phyloP scores from a whole-genome alignment of 257 asterid genomes.

The Petunia axillaris region DNA sequence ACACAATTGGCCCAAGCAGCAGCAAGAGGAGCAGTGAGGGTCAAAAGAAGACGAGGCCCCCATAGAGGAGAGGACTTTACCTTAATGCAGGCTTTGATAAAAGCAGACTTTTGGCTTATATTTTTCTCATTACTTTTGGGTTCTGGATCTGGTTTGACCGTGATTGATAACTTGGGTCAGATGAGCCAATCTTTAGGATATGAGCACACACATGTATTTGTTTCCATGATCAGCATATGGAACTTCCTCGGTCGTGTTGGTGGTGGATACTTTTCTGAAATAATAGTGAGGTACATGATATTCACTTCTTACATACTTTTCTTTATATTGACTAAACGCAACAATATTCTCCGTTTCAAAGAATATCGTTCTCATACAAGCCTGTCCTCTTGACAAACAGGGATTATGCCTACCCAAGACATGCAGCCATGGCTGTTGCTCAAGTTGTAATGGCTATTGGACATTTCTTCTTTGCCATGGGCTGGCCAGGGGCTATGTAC shows the following conservation, averaged over 20 bases:
- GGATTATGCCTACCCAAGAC: constrained; percentile 90
- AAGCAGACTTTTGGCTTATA: constrained; percentile 59
- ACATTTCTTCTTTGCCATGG: constrained; percentile 85
- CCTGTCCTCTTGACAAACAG: constrained; percentile 42
- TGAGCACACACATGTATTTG: constrained; percentile 54
- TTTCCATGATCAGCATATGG: constrained; percentile 66
- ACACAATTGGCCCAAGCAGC: constrained; percentile 53
- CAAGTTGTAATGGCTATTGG: constrained; percentile 83
- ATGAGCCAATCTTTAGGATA: constrained; percentile 61
- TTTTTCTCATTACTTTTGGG: constrained; percentile 56
- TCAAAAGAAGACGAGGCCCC: constrained; percentile 55
- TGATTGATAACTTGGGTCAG: constrained; percentile 61
- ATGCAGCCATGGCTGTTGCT: constrained; percentile 70
- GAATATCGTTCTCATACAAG: constrained; percentile 26
- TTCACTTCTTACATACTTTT: neutral
- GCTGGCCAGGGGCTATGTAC: constrained; percentile 92
- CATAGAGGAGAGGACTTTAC: constrained; percentile 63
- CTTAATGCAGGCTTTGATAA: constrained; percentile 51
- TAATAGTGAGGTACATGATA: constrained; percentile 44
- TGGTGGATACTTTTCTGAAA: constrained; percentile 62
- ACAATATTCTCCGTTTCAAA: neutral
- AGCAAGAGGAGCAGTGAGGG: constrained; percentile 59
- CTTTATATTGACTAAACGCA: neutral
- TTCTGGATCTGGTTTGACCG: constrained; percentile 61
- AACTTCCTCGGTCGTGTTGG: constrained; percentile 61